Evolutionary conservation across 176 grass and related monocot genomes (phyloP).

Genomic region (Bromus sterilis): DNA sequence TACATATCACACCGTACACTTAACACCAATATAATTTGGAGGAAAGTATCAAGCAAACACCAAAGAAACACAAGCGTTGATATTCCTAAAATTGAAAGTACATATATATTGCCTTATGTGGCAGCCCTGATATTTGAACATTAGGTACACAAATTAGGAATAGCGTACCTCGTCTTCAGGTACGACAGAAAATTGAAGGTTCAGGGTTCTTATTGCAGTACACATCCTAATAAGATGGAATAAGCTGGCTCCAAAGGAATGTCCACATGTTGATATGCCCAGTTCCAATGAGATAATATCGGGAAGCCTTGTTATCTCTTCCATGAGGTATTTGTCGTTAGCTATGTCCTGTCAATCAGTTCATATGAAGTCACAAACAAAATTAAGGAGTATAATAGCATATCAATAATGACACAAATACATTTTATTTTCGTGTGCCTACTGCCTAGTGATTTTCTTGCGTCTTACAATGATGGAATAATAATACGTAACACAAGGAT

Average conservation of each 20-base stretch:
- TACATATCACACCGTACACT: too few species aligned
- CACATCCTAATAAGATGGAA: slow-evolving; percentile 9
- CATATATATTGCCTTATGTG: too few species aligned
- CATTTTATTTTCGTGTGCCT: too few species aligned
- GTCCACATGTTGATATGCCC: not conserved
- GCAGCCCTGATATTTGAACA: too few species aligned
- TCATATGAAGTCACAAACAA: not conserved
- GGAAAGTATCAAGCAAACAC: too few species aligned
- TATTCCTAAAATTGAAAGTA: too few species aligned
- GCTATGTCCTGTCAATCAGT: not conserved
- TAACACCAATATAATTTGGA: too few species aligned
- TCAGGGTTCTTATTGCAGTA: not conserved
- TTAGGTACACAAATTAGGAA: not conserved
- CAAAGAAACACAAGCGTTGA: not conserved
- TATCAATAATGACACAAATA: not conserved
- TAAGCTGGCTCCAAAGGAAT: not conserved
- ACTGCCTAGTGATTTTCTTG: too few species aligned
- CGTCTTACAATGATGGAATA: too few species aligned
- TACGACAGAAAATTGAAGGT: not conserved
- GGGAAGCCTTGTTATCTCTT: slow-evolving; percentile 5
- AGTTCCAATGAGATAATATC: not conserved
- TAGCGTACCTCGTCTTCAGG: not conserved
- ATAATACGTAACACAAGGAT: too few species aligned
- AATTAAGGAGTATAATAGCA: not conserved
- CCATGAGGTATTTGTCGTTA: not conserved